Evolutionary conservation across 768 basidiomycete genomes (phyloP).

Genomic region (Hypholoma fasciculare): DNA sequence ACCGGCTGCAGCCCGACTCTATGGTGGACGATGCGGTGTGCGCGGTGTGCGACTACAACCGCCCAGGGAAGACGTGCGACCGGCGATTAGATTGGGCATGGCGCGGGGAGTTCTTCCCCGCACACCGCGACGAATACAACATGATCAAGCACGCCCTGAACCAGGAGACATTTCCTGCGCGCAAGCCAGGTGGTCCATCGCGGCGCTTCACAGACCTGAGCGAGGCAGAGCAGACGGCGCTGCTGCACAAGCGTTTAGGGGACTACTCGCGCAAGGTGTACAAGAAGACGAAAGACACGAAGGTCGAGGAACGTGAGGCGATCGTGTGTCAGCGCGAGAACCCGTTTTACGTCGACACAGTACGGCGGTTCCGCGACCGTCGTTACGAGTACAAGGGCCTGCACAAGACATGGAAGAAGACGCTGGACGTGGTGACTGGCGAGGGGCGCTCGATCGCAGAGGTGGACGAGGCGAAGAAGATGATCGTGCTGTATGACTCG

Average conservation of each 20-base stretch:
- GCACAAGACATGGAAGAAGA: conserved; percentile 99
- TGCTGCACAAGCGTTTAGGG: conserved; percentile 94
- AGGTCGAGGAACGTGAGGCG: conserved; percentile 88
- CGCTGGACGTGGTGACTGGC: conserved; percentile 72
- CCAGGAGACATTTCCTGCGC: conserved; percentile 89
- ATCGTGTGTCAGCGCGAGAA: conserved; percentile 98
- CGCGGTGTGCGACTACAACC: conserved; percentile 97
- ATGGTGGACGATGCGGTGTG: conserved; percentile 96
- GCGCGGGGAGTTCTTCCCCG: conserved; percentile 98
- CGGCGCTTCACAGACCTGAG: conserved; percentile 84
- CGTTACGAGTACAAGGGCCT: conserved; percentile 99
- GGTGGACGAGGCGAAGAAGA: conserved; percentile 96
- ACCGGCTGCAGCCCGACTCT: conserved; percentile 96
- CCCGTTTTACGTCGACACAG: conserved; percentile 99
- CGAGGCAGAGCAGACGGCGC: conserved; percentile 82
- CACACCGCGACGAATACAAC: conserved; percentile 95
- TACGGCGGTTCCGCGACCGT: conserved; percentile 93
- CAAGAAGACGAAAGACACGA: conserved; percentile 97
- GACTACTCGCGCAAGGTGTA: conserved; percentile 99
- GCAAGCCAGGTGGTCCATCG: conserved; percentile 67
- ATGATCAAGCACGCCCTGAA: conserved; percentile 98
- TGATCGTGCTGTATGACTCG: conserved; percentile 98
- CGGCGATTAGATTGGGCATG: conserved; percentile 96
- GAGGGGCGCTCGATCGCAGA: conserved; percentile 79
- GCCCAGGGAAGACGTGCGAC: conserved; percentile 94